Base-by-base conservation (phyloP, 2,329 filamentous ascomycete species). In the Lecanicillium sp. region DNA sequence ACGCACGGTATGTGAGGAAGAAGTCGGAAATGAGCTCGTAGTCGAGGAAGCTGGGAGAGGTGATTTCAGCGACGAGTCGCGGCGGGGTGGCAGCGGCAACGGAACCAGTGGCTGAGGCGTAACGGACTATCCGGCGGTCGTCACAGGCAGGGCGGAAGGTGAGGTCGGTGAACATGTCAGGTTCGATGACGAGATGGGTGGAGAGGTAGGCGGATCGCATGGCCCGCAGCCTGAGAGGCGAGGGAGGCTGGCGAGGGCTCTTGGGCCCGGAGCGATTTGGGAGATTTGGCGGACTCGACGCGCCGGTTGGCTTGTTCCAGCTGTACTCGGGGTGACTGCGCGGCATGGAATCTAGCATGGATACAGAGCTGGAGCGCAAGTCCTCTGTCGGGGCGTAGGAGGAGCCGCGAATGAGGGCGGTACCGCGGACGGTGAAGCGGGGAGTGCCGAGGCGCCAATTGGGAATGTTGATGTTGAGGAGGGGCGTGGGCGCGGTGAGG, bases 21-120 rank as follows among this genome's bases (percentile, higher is more conserved):
- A 98, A 98, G 65, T 98, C 93, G 1, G 93, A 97, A 4, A 98
- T 80, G 5, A 98, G 77, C 60, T 97, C 91, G 63, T 98, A 98
- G 64, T 98, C 91, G 60, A 98, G 81, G 62, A 97, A 96, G 42
- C 83, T 90, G 14, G 93, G 89, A 1, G 93, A 97, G 0, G 93
- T 97, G 54, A 98, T 96, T 67, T 98, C 90, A 11, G 91, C 90
- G 42, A 98, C 87, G 30, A 98, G 81, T 11, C 93, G 84, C 3
- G 90, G 84, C 2, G 91, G 90, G 0, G 90, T 96, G 12, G 93
- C 93, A 27, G 93, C 93, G 24, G 84, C 84, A 17, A 98, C 90
- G 35, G 88, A 79, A 41, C 83, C 82, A 10, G 80, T 81, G 4
- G 73, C 69, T 3, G 82, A 65, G 15, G 87, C 83, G 64, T 94